Percentiles rank a stretch among this genome's conserved stretches.
phyloP scores from a whole-genome alignment of 768 basidiomycete genomes.

The Suillus hirtellus region DNA sequence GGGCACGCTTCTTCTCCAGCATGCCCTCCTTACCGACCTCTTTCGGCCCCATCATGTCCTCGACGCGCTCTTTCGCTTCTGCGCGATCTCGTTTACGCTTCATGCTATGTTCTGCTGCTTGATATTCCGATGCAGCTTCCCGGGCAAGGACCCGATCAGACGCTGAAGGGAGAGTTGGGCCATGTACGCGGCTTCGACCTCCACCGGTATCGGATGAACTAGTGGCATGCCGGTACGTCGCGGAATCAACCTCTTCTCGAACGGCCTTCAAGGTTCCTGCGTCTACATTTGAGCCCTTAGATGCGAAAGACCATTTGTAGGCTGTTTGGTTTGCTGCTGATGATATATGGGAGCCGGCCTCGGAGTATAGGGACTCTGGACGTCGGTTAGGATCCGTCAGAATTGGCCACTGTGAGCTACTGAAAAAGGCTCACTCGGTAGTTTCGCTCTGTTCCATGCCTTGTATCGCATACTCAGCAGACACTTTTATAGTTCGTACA shows the following conservation, averaged over 20 bases:
- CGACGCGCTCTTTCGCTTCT: constrained; percentile 67
- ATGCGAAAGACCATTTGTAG: constrained; percentile 87
- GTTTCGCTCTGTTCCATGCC: constrained; percentile 82
- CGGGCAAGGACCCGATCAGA: constrained; percentile 70
- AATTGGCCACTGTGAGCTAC: constrained; percentile 1
- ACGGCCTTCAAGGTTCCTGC: constrained; percentile 55
- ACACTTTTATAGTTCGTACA: constrained; percentile 3
- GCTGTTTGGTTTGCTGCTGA: constrained; percentile 70
- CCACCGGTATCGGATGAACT: constrained; percentile 18
- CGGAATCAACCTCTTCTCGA: constrained; percentile 56
- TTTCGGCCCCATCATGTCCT: constrained; percentile 80
- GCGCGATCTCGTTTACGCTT: constrained; percentile 68
- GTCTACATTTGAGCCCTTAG: constrained; percentile 62
- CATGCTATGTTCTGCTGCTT: constrained; percentile 50
- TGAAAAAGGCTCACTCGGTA: constrained; percentile 48
- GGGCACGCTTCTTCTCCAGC: constrained; percentile 82
- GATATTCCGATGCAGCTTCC: constrained; percentile 57
- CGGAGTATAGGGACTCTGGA: constrained; percentile 58
- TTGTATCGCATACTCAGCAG: constrained; percentile 27
- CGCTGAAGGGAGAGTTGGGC: constrained; percentile 68
- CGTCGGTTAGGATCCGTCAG: constrained; percentile 7
- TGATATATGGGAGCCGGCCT: constrained; percentile 54
- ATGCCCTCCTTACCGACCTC: constrained; percentile 80
- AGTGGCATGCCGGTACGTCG: constrained; percentile 36
- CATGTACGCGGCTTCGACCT: constrained; percentile 48